Percentiles rank a stretch among this genome's conserved stretches.
phyloP scores from a whole-genome alignment of 441 rosid species.

The Cnidoscolus chayamansa region DNA sequence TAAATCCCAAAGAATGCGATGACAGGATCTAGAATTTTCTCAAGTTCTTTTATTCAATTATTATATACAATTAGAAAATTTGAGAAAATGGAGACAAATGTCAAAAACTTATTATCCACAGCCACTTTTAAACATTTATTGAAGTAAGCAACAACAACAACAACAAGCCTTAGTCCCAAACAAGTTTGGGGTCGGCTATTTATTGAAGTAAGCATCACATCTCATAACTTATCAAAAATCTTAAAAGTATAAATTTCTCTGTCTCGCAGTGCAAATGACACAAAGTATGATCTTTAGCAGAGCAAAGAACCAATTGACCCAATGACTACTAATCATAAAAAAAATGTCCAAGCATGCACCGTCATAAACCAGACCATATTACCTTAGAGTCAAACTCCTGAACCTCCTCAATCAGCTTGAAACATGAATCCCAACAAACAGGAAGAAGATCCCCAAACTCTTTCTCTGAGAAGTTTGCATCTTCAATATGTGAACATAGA shows the following conservation, averaged over 20 bases:
- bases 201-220: background rate
- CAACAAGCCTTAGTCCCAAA: too few species aligned
- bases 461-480: slow-evolving; percentile 84
- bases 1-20: background rate
- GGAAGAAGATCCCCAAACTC: slow-evolving; percentile 88
- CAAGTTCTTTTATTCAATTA: background rate
- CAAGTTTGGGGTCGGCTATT: background rate
- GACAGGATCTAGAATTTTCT: background rate
- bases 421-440: slow-evolving; percentile 84
- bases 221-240: background rate
- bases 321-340: background rate
- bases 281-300: background rate
- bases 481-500: slow-evolving; percentile 87
- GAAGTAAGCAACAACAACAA: background rate
- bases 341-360: background rate
- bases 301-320: background rate
- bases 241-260: background rate
- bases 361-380: slow-evolving; percentile 13
- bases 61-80: background rate
- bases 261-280: background rate
- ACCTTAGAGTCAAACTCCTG: slow-evolving; percentile 99
- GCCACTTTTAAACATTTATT: background rate
- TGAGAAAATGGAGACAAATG: background rate
- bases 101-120: background rate
- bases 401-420: slow-evolving; percentile 88